Evolutionary conservation across 768 basidiomycete genomes (phyloP), one percentile per base, ranked within the genome.

Genomic region (Rhodotorula graminis): DNA sequence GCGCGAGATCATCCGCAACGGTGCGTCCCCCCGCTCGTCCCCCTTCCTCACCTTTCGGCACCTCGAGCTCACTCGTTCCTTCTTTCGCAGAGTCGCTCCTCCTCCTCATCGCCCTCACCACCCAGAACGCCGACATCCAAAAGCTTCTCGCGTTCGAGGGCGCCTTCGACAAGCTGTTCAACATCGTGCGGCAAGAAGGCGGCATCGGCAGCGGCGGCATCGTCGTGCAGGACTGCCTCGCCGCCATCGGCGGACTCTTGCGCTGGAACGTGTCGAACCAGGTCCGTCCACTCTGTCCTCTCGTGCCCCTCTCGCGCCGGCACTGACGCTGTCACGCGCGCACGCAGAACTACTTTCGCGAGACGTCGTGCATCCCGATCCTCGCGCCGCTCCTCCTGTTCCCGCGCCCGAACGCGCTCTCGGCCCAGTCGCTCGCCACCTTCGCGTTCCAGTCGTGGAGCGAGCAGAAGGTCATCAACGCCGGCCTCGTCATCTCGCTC

Each of bases 361-460:
- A 94, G 82, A 91, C 92, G 3, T 81, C 82, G 18, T 81, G 82
- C 80, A 89, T 72, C 82, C 94, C 76, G 85, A 89, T 75, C 81
- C 89, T 70, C 77, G 89, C 67, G 77, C 93, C 70, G 86, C 88
- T 83, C 49, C 80, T 84, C 47, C 81, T 82, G 56, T 84, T 83
- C 75, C 82, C 82, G 6, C 73, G 87, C 85, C 40, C 85, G 33
- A 84, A 90, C 57, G 87, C 87, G 59, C 93, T 88, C 80, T 90
- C 89, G 83, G 11, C 85, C 86, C n/a, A 90, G 89, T 77, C 82
- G 9, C 81, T 83, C 27, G 79, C 96, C 80, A 89, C 91, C 73
- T 98, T 97, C 81, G 89, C 93, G 2, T 82, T 97, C 58, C 96
- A 99, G 80, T 93, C 93, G 81, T 99, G 96, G 96, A 92, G 94